phyloP scores from a whole-genome alignment of 2,329 filamentous ascomycete species.

The Didymella pomorum region DNA sequence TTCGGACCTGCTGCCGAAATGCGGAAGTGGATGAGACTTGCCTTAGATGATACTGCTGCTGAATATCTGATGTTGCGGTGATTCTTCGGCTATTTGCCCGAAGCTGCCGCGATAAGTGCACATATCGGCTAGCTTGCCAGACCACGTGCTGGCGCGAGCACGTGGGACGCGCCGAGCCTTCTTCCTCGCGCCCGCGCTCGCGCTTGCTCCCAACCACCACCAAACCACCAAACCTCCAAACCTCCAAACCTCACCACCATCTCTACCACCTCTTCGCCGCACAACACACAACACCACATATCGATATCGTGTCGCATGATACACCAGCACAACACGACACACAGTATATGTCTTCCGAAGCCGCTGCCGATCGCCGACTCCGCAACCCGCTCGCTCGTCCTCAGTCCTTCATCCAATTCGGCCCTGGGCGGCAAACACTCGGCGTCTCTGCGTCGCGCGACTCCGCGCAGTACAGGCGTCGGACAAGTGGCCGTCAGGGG shows the following conservation, averaged over 20 bases:
- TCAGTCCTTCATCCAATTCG: conserved; percentile 6
- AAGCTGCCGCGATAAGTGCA: too few species aligned
- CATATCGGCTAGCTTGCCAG: too few species aligned
- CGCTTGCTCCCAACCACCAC: not conserved
- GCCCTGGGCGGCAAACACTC: conserved; percentile 3
- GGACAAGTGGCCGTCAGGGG: conserved; percentile 1
- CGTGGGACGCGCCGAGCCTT: not conserved
- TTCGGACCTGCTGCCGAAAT: too few species aligned
- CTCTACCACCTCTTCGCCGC: not conserved
- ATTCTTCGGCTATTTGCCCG: too few species aligned
- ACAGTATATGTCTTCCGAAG: not conserved
- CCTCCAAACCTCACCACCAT: not conserved
- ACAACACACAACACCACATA: not conserved
- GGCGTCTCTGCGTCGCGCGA: conserved; percentile 5
- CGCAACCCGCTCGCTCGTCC: conserved; percentile 9
- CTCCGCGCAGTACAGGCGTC: conserved; percentile 3
- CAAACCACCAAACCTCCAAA: not conserved
- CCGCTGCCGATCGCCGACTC: not conserved
- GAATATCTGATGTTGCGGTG: too few species aligned
- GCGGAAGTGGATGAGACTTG: too few species aligned
- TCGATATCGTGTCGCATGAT: not conserved
- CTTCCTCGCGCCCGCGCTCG: not conserved
- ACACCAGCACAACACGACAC: not conserved
- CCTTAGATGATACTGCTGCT: too few species aligned
- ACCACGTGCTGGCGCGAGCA: not conserved